A percentile compares a stretch with the other conserved stretches of the same genome.
phyloP scores from a whole-genome alignment of 2,329 filamentous ascomycete genomes.

The Colletotrichum kahawae region DNA sequence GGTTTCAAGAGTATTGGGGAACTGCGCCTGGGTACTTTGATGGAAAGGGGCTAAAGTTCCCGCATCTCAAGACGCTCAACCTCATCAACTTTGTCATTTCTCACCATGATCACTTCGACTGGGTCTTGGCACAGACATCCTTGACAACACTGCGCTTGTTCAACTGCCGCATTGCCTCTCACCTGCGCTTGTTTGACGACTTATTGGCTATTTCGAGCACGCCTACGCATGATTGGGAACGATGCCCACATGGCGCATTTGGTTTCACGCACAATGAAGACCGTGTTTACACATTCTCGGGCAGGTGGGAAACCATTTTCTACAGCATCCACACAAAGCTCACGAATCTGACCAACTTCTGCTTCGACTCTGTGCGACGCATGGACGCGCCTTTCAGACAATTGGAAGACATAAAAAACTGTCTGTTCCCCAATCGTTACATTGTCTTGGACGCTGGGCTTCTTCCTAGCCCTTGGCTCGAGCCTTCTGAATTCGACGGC shows the following conservation, averaged over 20 bases:
- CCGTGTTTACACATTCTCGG: conserved; percentile 1
- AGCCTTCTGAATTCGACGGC: not conserved
- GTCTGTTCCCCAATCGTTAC: not conserved
- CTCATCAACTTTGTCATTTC: conserved; percentile 21
- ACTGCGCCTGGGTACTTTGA: conserved; percentile 26
- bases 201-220: not conserved
- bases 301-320: conserved; percentile 28
- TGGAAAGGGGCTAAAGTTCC: conserved; percentile 22
- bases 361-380: not conserved
- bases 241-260: not conserved
- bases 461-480: not conserved
- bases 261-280: not conserved
- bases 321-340: conserved; percentile 21
- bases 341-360: conserved; percentile 23
- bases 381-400: not conserved
- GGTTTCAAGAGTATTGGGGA: conserved; percentile 25
- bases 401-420: not conserved
- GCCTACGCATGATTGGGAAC: conserved; percentile 18
- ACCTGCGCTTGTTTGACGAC: not conserved
- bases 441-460: not conserved
- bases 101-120: conserved; percentile 28
- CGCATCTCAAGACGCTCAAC: conserved; percentile 20
- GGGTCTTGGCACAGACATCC: conserved; percentile 24
- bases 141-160: conserved; percentile 12
- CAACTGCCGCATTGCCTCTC: conserved; percentile 17